Base-by-base conservation (phyloP, 768 basidiomycete species). In the Lentinula aciculospora region DNA sequence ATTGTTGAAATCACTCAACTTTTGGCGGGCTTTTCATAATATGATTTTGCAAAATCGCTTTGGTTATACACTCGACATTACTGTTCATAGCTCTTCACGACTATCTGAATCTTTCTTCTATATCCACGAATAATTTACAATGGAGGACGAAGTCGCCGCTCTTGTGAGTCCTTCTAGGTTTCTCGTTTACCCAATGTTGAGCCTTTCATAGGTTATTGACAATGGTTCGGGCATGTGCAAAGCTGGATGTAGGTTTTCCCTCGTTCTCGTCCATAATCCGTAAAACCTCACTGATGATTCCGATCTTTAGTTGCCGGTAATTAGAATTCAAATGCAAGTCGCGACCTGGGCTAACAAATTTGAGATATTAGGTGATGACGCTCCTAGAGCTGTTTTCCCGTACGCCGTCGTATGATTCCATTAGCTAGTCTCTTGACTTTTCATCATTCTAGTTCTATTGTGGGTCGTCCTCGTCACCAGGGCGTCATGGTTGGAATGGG, bases 191-290 rank as follows among this genome's bases (percentile, higher is more conserved):
- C 25, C 23, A 23, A 28, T 10, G 23, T 19, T n/a, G 4, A 37
- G 21, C 60, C 21, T 19, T 9, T 17, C 31, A 5, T 57, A 83
- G 82, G 83, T 84, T 68, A 82, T 84, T 62, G 83, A 86, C 74
- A 85, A 84, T 72, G 87, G 86, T 65, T 91, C 89, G 70, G 89
- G 89, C 72, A 90, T 89, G 88, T 89, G 87, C 82, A 90, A 90
- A 76, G 88, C 88, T 75, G 88, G 89, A 68, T 85, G 83, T 85
- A 65, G 68, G 83, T 79, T 13, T 54, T 57, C 51, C 27, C 42
- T 25, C 21, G 37, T 54, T 53, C 50, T 58, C 39, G n/a, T 56
- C 39, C 45, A 28, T 3, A 29, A 21, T 29, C 48, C 50, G 45
- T 23, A 42, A 10, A 29, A 15, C 27, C 17, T 51, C 8, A 12